phyloP scores from a whole-genome alignment of 176 grass and related monocot genomes.

The Bonia amplexicaulis region DNA sequence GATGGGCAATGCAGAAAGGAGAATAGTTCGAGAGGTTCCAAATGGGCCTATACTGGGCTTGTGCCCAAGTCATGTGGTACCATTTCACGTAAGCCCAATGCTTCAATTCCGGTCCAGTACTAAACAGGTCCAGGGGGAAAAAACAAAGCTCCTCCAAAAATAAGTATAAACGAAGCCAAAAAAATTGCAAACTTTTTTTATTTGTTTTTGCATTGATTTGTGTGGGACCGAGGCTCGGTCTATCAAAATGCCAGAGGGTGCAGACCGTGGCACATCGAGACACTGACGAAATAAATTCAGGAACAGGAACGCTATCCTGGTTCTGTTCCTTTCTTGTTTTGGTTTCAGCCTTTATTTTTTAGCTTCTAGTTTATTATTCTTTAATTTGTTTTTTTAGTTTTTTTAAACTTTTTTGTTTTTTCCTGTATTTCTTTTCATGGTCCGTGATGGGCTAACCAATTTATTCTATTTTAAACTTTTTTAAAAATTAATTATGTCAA shows the following conservation, averaged over 20 bases:
- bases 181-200: neutral
- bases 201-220: neutral
- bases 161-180: too few species aligned
- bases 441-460: accelerated
- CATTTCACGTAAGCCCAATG: neutral
- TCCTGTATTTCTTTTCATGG: too few species aligned
- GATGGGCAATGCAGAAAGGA: neutral
- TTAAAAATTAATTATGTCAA: too few species aligned
- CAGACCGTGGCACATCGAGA: neutral
- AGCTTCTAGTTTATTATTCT: too few species aligned
- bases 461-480: too few species aligned
- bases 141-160: neutral
- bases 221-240: neutral
- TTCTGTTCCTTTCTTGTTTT: neutral
- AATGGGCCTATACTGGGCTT: neutral
- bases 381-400: too few species aligned
- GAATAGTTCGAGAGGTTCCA: neutral
- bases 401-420: too few species aligned
- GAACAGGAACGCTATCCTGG: neutral
- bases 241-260: neutral
- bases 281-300: neutral
- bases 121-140: too few species aligned
- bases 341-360: too few species aligned
- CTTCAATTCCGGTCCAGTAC: neutral
- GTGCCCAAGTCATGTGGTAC: neutral